Conservation (phyloP, 202 grass and related monocot species). For the Schoenoplectus tabernaemontani region DNA sequence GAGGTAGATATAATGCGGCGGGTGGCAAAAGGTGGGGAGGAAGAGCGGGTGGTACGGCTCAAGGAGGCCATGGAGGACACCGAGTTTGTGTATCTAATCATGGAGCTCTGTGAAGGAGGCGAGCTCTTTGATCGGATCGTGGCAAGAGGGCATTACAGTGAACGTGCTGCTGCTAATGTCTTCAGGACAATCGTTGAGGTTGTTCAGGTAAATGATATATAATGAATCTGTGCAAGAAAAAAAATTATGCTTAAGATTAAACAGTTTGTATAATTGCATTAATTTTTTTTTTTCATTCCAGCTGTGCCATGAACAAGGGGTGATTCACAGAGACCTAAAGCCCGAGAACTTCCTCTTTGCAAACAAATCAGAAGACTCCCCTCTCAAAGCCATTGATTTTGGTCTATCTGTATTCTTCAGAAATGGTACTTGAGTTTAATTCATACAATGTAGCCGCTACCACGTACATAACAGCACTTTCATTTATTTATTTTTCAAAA, state of each 20-base stretch:
- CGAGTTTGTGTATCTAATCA: constrained; percentile 39
- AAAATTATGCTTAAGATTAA: background rate
- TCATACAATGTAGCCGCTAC: background rate
- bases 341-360: constrained; percentile 90
- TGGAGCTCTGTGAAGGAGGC: constrained; percentile 37
- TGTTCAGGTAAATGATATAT: constrained; percentile 42
- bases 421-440: constrained; percentile 32
- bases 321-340: constrained; percentile 87
- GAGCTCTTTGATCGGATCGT: constrained; percentile 47
- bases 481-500: background rate
- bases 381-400: constrained; percentile 85
- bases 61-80: constrained; percentile 62
- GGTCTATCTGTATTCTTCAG: constrained; percentile 86
- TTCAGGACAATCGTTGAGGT: constrained; percentile 65
- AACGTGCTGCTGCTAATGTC: constrained; percentile 67
- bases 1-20: constrained; percentile 62
- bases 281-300: constrained; percentile 12
- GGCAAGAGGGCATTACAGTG: constrained; percentile 46
- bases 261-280: background rate
- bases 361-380: constrained; percentile 54
- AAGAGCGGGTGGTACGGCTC: constrained; percentile 45
- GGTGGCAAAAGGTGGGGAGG: constrained; percentile 37
- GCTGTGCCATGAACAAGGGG: constrained; percentile 66
- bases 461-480: background rate
- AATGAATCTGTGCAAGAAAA: background rate